phyloP scores from a whole-genome alignment of 768 basidiomycete genomes.

The Candolleomyces efflorescens region DNA sequence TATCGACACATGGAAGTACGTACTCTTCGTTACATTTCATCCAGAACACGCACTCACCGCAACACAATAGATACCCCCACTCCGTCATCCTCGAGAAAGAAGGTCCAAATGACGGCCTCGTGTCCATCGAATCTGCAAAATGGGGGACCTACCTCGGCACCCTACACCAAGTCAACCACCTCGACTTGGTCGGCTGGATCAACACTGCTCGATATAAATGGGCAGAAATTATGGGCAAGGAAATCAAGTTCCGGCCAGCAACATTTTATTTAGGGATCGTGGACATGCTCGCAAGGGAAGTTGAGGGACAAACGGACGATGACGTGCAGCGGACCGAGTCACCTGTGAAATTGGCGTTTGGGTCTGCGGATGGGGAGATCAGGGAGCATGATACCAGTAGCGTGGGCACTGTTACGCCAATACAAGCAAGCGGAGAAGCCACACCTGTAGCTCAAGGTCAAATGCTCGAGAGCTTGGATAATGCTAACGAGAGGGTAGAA shows the following conservation, averaged over 20 bases:
- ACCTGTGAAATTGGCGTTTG: not conserved
- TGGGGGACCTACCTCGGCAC: conserved; percentile 99
- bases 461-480: conserved; percentile 22
- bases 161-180: conserved; percentile 83
- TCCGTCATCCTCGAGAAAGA: conserved; percentile 80
- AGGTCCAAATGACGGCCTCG: conserved; percentile 93
- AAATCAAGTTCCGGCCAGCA: conserved; percentile 88
- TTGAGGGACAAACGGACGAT: conserved; percentile 47
- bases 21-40: conserved; percentile 12
- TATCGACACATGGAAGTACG: conserved; percentile 82
- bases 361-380: not conserved
- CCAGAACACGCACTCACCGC: too few relatives aligned
- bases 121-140: conserved; percentile 80
- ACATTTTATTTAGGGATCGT: conserved; percentile 87
- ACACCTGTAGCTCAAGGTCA: conserved; percentile 12
- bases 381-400: not conserved
- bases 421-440: not conserved
- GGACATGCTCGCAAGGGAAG: conserved; percentile 72
- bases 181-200: conserved; percentile 93
- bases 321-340: conserved; percentile 6
- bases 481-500: conserved; percentile 14
- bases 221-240: conserved; percentile 83
- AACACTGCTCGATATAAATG: conserved; percentile 86
- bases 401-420: not conserved
- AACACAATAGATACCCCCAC: conserved; percentile 56